Conservation (phyloP, 768 basidiomycete species). For the Termitomyces sp. region DNA sequence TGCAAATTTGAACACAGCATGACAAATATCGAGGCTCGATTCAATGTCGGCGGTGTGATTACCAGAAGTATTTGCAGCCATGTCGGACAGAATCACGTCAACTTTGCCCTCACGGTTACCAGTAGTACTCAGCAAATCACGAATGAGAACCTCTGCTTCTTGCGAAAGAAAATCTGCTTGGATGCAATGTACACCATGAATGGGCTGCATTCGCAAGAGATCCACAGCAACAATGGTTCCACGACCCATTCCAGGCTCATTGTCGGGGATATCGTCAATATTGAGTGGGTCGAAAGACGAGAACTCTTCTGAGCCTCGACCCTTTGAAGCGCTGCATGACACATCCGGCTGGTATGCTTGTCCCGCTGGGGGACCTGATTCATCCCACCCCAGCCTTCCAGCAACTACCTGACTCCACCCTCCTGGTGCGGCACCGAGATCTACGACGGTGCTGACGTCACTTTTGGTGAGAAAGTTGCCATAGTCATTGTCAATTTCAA, state of each 20-base stretch:
- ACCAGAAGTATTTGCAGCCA: constrained; percentile 84
- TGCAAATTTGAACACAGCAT: constrained; percentile 71
- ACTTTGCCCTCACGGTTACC: constrained; percentile 40
- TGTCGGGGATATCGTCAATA: constrained; percentile 26
- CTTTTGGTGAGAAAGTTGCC: constrained; percentile 46
- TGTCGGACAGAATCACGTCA: constrained; percentile 85
- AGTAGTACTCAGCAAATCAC: constrained; percentile 24
- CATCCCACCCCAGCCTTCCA: constrained; percentile 52
- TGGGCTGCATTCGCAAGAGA: constrained; percentile 64
- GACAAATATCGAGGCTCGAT: constrained; percentile 67
- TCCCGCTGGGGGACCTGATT: neutral
- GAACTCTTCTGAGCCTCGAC: constrained; percentile 8
- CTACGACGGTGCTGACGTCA: constrained; percentile 66
- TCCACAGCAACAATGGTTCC: constrained; percentile 74
- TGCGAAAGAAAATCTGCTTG: constrained; percentile 76
- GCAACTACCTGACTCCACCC: constrained; percentile 91
- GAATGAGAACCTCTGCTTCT: constrained; percentile 42
- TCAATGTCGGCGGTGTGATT: constrained; percentile 63
- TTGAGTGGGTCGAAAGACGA: constrained; percentile 38
- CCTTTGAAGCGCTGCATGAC: neutral
- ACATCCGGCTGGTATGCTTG: neutral
- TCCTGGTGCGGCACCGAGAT: constrained; percentile 90
- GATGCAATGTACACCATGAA: constrained; percentile 70
- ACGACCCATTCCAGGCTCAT: neutral
- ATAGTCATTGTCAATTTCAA: constrained; percentile 67